Evolutionary conservation across 192 early-diverging fungal species (phyloP).

Genomic region (Backusella liffmaniae): DNA sequence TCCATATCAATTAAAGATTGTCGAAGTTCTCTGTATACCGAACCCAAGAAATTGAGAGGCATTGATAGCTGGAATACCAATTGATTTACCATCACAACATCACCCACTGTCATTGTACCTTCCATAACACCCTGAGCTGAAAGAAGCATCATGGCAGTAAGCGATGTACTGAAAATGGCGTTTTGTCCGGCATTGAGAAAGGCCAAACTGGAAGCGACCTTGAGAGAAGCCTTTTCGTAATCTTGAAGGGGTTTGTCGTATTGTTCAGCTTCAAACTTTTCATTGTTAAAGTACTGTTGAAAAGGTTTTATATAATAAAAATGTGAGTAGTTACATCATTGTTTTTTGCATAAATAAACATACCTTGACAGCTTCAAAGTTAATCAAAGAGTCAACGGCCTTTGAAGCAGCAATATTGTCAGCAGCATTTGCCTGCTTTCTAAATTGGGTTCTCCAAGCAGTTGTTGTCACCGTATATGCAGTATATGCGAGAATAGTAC

Average conservation of each 20-base stretch:
- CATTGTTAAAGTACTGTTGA: slow-evolving; percentile 82
- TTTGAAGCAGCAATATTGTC: slow-evolving; percentile 94
- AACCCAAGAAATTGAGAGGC: slow-evolving; percentile 97
- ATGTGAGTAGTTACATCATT: background rate
- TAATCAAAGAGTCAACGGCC: slow-evolving; percentile 95
- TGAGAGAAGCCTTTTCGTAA: slow-evolving; percentile 94
- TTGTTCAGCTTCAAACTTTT: slow-evolving; percentile 83
- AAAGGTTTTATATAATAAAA: background rate
- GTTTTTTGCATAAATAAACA: slow-evolving; percentile 26
- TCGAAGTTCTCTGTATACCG: slow-evolving; percentile 94
- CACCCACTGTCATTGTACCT: slow-evolving; percentile 86
- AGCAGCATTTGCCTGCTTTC: slow-evolving; percentile 91
- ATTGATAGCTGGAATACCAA: slow-evolving; percentile 97
- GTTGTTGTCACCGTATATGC: slow-evolving; percentile 89
- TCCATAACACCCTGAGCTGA: slow-evolving; percentile 82
- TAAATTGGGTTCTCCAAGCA: slow-evolving; percentile 78
- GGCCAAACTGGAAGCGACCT: slow-evolving; percentile 84
- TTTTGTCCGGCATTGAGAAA: slow-evolving; percentile 95
- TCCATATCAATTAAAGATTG: slow-evolving; percentile 98
- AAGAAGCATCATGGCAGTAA: slow-evolving; percentile 97
- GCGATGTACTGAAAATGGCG: slow-evolving; percentile 88
- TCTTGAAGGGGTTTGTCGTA: slow-evolving; percentile 87
- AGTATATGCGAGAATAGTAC: slow-evolving; percentile 76
- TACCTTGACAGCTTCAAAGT: slow-evolving; percentile 95
- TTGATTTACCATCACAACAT: slow-evolving; percentile 98